These are phyloP conservation scores for Aspergillus calidoustus DNA, from an alignment of 2,329 filamentous ascomycete genomes.

Conservation along the genomic window DNA sequence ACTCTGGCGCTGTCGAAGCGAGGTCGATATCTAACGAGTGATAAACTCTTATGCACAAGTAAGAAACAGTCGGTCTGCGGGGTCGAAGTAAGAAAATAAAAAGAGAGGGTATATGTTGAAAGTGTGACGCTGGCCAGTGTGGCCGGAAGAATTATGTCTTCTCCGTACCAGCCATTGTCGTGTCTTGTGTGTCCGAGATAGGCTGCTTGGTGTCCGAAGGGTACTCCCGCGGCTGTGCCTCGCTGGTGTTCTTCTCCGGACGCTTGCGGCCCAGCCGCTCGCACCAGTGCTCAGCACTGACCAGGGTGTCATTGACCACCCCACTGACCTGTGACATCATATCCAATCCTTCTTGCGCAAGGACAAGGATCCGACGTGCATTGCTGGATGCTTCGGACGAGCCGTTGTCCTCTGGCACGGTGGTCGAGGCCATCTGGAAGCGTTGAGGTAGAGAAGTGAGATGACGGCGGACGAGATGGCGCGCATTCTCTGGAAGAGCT, in stretches of 20 bases:
- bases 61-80: neutral
- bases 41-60: neutral
- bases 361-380: slow-evolving; percentile 78
- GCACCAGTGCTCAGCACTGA: slow-evolving; percentile 91
- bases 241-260: slow-evolving; percentile 31
- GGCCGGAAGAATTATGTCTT: slow-evolving; percentile 27
- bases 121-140: neutral
- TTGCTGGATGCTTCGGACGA: slow-evolving; percentile 54
- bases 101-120: neutral
- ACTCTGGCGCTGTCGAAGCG: neutral
- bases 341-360: slow-evolving; percentile 88
- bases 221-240: slow-evolving; percentile 25
- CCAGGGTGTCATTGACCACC: slow-evolving; percentile 85
- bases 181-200: slow-evolving; percentile 33
- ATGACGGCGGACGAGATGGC: slow-evolving; percentile 79
- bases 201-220: slow-evolving; percentile 36
- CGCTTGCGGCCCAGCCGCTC: slow-evolving; percentile 68
- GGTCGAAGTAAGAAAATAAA: neutral
- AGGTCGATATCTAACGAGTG: neutral
- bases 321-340: slow-evolving; percentile 92
- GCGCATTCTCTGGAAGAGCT: slow-evolving; percentile 85
- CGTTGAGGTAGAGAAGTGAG: slow-evolving; percentile 82
- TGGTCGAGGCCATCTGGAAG: slow-evolving; percentile 73
- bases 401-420: slow-evolving; percentile 38
- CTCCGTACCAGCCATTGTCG: slow-evolving; percentile 43